Evolutionary conservation across 2,329 filamentous ascomycete species (phyloP).

Genomic region (Alternaria infectoria): DNA sequence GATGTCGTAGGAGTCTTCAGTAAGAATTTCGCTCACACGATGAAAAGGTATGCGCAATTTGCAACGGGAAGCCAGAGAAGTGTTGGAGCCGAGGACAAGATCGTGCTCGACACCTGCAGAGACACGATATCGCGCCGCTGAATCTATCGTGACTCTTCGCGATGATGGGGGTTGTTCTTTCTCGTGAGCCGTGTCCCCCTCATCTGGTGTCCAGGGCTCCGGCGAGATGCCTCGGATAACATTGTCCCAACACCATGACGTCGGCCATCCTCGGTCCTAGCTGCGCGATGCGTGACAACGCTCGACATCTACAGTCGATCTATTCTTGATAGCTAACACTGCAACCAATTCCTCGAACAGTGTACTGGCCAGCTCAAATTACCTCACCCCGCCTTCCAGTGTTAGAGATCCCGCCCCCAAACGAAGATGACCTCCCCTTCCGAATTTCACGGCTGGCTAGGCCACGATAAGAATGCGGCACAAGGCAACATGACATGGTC

Average conservation of each 20-base stretch:
- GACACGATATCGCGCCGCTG: background rate
- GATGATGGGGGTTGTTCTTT: background rate
- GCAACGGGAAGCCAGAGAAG: too few species aligned
- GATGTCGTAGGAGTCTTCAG: constrained; percentile 80
- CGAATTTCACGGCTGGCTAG: constrained; percentile 65
- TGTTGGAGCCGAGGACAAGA: too few species aligned
- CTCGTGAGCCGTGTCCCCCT: constrained; percentile 4
- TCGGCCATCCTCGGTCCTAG: constrained; percentile 13
- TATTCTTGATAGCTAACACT: background rate
- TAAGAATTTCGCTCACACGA: constrained; percentile 80
- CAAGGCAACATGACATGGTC: constrained; percentile 63
- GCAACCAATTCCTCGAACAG: background rate
- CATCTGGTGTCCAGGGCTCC: background rate
- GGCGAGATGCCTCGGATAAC: constrained; percentile 24
- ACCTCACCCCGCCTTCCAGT: background rate
- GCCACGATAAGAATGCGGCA: constrained; percentile 55
- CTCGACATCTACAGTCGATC: background rate
- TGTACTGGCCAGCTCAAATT: background rate
- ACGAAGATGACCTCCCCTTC: constrained; percentile 41
- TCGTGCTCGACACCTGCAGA: background rate
- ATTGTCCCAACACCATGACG: constrained; percentile 12
- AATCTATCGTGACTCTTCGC: background rate
- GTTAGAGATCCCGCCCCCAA: too few species aligned
- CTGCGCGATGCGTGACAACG: background rate
- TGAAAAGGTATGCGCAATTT: too few species aligned